These are phyloP conservation scores for Cucumis sativus DNA, from an alignment of 306 rosid genomes.

Conservation along the genomic window DNA sequence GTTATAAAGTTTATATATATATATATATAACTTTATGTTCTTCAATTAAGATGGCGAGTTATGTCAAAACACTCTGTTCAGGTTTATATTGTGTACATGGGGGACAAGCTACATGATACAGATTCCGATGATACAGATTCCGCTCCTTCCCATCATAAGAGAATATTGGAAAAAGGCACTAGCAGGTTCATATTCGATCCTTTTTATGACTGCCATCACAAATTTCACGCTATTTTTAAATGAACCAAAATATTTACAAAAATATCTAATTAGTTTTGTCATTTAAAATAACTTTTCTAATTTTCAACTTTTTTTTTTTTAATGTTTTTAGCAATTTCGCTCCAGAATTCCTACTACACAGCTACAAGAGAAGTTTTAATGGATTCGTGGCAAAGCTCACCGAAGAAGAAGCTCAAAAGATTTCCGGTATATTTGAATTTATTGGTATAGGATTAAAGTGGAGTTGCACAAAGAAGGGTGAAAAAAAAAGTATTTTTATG, in stretches of 20 bases:
- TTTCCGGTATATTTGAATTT: slow-evolving; percentile 10
- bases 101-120: slow-evolving; percentile 20
- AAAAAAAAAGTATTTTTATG: too few relatives aligned
- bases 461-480: too few relatives aligned
- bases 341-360: slow-evolving; percentile 16
- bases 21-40: too few relatives aligned
- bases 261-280: too few relatives aligned
- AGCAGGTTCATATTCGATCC: slow-evolving; percentile 12
- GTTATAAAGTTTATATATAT: too few relatives aligned
- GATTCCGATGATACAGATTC: slow-evolving; percentile 5
- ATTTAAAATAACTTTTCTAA: too few relatives aligned
- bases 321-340: background rate
- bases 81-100: slow-evolving; percentile 22
- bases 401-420: slow-evolving; percentile 15
- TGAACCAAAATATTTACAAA: too few relatives aligned
- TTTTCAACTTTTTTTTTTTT: too few relatives aligned
- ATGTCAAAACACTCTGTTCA: background rate
- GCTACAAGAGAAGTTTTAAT: slow-evolving; percentile 25
- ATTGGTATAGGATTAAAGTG: too few relatives aligned
- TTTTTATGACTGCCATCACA: background rate
- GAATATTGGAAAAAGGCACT: slow-evolving; percentile 16
- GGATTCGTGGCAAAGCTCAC: slow-evolving; percentile 26
- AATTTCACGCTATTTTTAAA: background rate
- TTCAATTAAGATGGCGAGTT: too few relatives aligned
- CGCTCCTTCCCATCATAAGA: slow-evolving; percentile 9